Conservation (phyloP, 495 filamentous ascomycete species). For the Daldinia bambusicola region DNA sequence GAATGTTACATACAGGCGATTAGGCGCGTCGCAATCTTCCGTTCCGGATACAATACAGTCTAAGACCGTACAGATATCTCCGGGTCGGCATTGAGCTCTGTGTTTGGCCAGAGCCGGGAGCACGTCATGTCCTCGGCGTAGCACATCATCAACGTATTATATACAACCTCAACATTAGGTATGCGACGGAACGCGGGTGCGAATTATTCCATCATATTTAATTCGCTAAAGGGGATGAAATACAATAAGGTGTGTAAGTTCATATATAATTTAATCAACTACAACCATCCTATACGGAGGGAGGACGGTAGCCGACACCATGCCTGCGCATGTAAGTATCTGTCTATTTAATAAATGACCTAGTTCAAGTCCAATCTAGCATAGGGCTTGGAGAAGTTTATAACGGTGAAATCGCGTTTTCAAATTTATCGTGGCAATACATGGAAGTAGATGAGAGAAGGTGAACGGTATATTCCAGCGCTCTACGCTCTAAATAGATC, state of each 20-base stretch:
- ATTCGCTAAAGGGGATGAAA: constrained; percentile 5
- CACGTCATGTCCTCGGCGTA: constrained; percentile 30
- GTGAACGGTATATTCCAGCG: neutral
- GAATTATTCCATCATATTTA: neutral
- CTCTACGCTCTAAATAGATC: neutral
- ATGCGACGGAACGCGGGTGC: neutral
- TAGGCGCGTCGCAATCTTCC: neutral
- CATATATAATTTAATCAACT: neutral
- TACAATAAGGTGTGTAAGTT: neutral
- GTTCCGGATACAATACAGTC: neutral
- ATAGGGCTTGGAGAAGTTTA: too few relatives aligned
- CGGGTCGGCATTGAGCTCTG: neutral
- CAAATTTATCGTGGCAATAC: too few relatives aligned
- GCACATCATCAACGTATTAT: constrained; percentile 20
- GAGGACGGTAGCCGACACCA: too few relatives aligned
- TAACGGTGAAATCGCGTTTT: too few relatives aligned
- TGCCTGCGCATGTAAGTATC: too few relatives aligned
- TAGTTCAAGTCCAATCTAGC: too few relatives aligned
- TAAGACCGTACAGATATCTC: neutral
- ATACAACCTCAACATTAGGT: neutral
- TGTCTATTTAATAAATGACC: too few relatives aligned
- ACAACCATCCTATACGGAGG: too few relatives aligned
- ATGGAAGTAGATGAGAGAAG: too few relatives aligned
- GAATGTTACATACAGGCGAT: neutral
- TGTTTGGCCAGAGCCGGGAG: constrained; percentile 17